Percentiles rank a stretch among this genome's conserved stretches.
phyloP scores from a whole-genome alignment of 2,329 filamentous ascomycete species.

The Xylariaceae sp. region DNA sequence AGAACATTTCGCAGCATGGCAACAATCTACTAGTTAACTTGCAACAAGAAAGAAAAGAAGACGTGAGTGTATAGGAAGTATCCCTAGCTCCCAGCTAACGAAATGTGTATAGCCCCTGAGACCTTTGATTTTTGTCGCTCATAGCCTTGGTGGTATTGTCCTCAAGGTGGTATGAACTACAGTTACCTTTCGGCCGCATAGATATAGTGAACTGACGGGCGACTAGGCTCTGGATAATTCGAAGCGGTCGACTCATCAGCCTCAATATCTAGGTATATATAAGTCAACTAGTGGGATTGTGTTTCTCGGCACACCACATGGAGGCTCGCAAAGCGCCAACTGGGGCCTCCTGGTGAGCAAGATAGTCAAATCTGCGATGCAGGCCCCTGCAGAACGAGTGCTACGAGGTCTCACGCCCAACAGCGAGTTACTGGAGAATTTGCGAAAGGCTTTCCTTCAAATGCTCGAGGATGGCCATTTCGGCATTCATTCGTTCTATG shows the following conservation, averaged over 20 bases:
- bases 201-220: too few relatives aligned
- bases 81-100: too few relatives aligned
- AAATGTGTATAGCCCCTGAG: too few relatives aligned
- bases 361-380: background rate
- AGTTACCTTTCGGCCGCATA: too few relatives aligned
- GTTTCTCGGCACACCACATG: background rate
- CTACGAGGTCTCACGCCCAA: conserved; percentile 1
- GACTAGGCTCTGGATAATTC: background rate
- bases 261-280: background rate
- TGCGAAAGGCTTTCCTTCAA: conserved; percentile 2
- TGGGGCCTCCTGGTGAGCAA: background rate
- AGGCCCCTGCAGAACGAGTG: background rate
- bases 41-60: background rate
- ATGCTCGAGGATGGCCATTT: conserved; percentile 3
- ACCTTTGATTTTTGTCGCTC: background rate
- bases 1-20: background rate
- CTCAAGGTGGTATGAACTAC: background rate
- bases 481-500: conserved; percentile 5
- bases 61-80: background rate
- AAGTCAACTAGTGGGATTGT: background rate
- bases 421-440: conserved; percentile 2
- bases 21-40: background rate
- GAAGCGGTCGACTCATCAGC: background rate
- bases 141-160: background rate
- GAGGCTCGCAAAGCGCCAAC: background rate